phyloP scores from a whole-genome alignment of 495 filamentous ascomycete species.

The Patellaria atrata region DNA sequence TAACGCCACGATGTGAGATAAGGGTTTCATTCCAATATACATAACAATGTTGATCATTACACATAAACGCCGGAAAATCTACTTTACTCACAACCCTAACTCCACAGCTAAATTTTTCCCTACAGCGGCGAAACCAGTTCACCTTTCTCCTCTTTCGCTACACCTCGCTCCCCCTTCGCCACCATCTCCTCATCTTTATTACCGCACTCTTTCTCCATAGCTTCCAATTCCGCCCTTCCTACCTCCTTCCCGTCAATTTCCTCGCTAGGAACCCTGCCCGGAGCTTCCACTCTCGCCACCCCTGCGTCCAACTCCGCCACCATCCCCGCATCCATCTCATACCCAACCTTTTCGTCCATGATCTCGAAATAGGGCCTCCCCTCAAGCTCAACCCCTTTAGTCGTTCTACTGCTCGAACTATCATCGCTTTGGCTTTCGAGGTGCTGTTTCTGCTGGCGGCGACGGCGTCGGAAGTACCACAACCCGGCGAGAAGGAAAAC shows the following conservation, averaged over 20 bases:
- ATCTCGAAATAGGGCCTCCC: not conserved
- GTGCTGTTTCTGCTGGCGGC: not conserved
- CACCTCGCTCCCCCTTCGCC: no score
- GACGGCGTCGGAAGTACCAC: slow-evolving; percentile 2
- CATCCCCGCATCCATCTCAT: slow-evolving; percentile 13
- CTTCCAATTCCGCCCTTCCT: slow-evolving; percentile 1
- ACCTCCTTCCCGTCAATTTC: not conserved
- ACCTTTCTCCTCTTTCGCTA: no score
- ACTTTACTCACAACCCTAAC: no score
- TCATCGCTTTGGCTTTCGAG: not conserved
- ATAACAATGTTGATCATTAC: no score
- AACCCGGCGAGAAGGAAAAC: not conserved
- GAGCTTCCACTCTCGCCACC: no score
- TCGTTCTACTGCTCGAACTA: not conserved
- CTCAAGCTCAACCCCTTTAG: slow-evolving; percentile 8
- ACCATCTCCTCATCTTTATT: no score
- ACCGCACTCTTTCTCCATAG: not conserved
- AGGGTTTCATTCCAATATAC: no score
- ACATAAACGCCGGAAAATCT: no score
- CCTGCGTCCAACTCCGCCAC: not conserved
- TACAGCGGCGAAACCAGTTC: no score
- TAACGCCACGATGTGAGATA: no score
- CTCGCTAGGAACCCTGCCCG: no score
- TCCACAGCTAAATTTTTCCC: no score
- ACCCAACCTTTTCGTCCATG: not conserved